phyloP scores from a whole-genome alignment of 192 early-diverging fungal species.

The Coemansia asiatica region DNA sequence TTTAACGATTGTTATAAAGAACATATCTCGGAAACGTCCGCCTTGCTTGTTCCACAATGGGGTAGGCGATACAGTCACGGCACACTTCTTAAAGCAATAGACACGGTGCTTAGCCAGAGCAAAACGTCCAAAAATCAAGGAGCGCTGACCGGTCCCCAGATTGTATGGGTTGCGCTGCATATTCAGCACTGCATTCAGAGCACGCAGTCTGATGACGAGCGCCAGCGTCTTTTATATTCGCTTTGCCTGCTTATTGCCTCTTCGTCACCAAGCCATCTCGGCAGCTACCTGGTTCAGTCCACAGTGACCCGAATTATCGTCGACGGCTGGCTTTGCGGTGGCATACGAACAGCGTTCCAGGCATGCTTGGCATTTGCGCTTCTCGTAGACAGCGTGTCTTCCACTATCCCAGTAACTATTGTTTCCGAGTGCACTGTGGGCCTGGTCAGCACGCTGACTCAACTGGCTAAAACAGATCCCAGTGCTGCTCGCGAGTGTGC shows the following conservation, averaged over 20 bases:
- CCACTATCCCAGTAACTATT: not conserved
- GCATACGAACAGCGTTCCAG: slow-evolving; percentile 11
- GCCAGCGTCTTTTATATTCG: slow-evolving; percentile 23
- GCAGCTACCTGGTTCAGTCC: slow-evolving; percentile 29
- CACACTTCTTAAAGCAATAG: slow-evolving; percentile 12
- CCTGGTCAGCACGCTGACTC: slow-evolving; percentile 6
- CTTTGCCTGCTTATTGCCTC: slow-evolving; percentile 21
- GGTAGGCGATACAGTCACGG: slow-evolving; percentile 26
- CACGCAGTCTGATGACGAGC: slow-evolving; percentile 19
- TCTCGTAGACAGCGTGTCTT: slow-evolving; percentile 14
- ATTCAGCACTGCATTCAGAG: slow-evolving; percentile 20
- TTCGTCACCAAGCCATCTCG: slow-evolving; percentile 12
- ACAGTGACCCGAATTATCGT: slow-evolving; percentile 19
- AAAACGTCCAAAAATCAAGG: not conserved
- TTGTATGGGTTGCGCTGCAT: slow-evolving; percentile 33
- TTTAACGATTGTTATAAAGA: not conserved
- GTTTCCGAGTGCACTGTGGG: not conserved
- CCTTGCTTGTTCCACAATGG: slow-evolving; percentile 26
- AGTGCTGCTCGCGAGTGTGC: not conserved
- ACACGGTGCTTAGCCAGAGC: slow-evolving; percentile 4
- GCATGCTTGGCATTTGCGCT: slow-evolving; percentile 17
- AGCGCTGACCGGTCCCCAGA: slow-evolving; percentile 20
- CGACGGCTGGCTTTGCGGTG: slow-evolving; percentile 24
- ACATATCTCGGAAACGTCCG: not conserved
- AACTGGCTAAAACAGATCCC: not conserved